phyloP scores from a whole-genome alignment of 495 filamentous ascomycete species.

The Penicillium roqueforti region DNA sequence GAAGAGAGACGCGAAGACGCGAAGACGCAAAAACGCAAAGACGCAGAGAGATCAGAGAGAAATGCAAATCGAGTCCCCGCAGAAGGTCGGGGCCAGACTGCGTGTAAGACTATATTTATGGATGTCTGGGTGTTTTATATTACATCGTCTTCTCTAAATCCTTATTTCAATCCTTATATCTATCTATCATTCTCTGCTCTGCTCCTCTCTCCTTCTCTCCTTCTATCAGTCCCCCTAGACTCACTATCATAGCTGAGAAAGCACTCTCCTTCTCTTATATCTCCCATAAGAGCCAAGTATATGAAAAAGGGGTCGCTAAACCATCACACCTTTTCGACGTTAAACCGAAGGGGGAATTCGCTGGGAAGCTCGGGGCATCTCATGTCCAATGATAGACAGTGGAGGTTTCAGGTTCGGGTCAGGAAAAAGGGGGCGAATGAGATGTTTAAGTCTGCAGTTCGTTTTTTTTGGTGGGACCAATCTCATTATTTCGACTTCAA shows the following conservation, averaged over 20 bases:
- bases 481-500: not conserved
- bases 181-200: not conserved
- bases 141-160: too few relatives aligned
- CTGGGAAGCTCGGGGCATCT: conserved; percentile 4
- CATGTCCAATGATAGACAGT: conserved; percentile 13
- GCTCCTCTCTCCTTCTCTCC: not conserved
- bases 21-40: not conserved
- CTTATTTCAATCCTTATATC: too few relatives aligned
- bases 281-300: not conserved
- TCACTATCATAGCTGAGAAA: not conserved
- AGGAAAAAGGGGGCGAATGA: conserved; percentile 15
- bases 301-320: not conserved
- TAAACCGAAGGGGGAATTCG: not conserved
- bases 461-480: not conserved
- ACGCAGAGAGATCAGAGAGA: not conserved
- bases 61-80: too few relatives aligned
- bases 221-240: not conserved
- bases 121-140: too few relatives aligned
- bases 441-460: not conserved
- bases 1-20: not conserved
- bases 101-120: too few relatives aligned
- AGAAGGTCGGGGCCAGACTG: not conserved
- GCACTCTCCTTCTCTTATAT: not conserved
- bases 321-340: not conserved
- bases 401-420: conserved; percentile 8